A percentile compares a stretch with the other conserved stretches of the same genome.
These are phyloP conservation scores for Fusarium citri DNA, from an alignment of 2,329 filamentous ascomycete genomes.

Conservation along the genomic window DNA sequence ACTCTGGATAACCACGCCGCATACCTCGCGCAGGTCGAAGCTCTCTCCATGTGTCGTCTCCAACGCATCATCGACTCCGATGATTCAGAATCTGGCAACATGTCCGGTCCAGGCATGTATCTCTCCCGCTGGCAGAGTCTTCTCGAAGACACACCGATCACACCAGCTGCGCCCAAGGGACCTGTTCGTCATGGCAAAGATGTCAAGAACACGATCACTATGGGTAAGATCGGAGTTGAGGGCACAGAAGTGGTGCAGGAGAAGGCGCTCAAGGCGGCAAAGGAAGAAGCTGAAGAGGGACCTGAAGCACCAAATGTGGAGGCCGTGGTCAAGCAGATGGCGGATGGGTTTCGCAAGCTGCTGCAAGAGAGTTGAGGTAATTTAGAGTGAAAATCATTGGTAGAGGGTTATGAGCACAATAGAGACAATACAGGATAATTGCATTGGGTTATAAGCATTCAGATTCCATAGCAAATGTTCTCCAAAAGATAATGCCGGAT, in stretches of 20 bases:
- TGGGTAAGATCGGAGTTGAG: constrained; percentile 57
- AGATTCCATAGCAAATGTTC: constrained; percentile 17
- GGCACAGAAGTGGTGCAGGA: constrained; percentile 45
- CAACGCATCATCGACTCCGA: constrained; percentile 64
- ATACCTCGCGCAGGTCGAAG: constrained; percentile 68
- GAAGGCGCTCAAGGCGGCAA: constrained; percentile 30
- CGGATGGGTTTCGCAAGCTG: constrained; percentile 53
- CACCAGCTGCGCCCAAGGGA: constrained; percentile 66
- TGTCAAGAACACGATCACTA: constrained; percentile 57
- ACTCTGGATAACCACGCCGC: constrained; percentile 69
- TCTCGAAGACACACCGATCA: constrained; percentile 76
- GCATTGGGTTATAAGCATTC: background rate
- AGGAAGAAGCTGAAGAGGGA: constrained; percentile 49
- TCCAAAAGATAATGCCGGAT: constrained; percentile 4
- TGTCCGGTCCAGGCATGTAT: constrained; percentile 77
- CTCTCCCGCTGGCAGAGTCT: constrained; percentile 78
- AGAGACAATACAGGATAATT: constrained; percentile 1
- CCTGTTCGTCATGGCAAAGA: constrained; percentile 65
- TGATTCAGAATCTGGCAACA: constrained; percentile 47
- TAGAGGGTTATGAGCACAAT: background rate
- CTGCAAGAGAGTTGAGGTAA: constrained; percentile 37
- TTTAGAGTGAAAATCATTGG: background rate
- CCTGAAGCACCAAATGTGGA: constrained; percentile 57
- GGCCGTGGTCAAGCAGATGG: constrained; percentile 56
- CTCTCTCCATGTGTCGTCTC: constrained; percentile 66